Evolutionary conservation across 208 protist species (phyloP).

Genomic region (Kentomonas sorsogonicus): DNA sequence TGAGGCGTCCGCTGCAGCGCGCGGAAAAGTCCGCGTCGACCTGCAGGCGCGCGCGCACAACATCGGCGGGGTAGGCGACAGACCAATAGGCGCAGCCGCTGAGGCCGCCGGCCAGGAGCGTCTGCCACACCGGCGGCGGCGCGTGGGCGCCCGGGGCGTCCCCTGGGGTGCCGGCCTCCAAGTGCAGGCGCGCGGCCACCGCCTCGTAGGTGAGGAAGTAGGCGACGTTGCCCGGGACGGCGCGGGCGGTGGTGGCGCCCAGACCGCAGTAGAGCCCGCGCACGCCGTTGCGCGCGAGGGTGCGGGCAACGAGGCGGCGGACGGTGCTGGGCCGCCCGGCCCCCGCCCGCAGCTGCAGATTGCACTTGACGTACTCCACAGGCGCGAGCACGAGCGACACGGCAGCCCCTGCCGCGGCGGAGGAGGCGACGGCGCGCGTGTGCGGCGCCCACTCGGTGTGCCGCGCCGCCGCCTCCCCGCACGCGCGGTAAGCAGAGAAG

Average conservation of each 20-base stretch:
- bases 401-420: slow-evolving; percentile 32
- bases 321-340: slow-evolving; percentile 13
- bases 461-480: slow-evolving; percentile 41
- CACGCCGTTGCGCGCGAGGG: slow-evolving; percentile 16
- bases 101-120: slow-evolving; percentile 62
- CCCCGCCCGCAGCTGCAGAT: slow-evolving; percentile 38
- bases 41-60: slow-evolving; percentile 81
- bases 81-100: slow-evolving; percentile 78
- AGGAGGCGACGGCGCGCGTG: too few relatives aligned
- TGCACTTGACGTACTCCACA: slow-evolving; percentile 67
- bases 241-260: slow-evolving; percentile 50
- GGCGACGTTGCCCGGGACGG: slow-evolving; percentile 65
- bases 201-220: slow-evolving; percentile 77
- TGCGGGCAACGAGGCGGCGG: slow-evolving; percentile 7
- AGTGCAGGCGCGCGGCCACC: too few relatives aligned
- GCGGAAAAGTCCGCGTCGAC: slow-evolving; percentile 45
- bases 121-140: slow-evolving; percentile 29
- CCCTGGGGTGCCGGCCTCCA: slow-evolving; percentile 24
- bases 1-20: slow-evolving; percentile 16
- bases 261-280: slow-evolving; percentile 58
- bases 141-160: slow-evolving; percentile 11
- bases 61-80: slow-evolving; percentile 77
- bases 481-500: slow-evolving; percentile 44
- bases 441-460: too few relatives aligned
- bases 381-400: slow-evolving; percentile 68